Evolutionary conservation across 202 grass and related monocot genomes (phyloP), one percentile per base, ranked within the genome.

Genomic region (Setaria italica): DNA sequence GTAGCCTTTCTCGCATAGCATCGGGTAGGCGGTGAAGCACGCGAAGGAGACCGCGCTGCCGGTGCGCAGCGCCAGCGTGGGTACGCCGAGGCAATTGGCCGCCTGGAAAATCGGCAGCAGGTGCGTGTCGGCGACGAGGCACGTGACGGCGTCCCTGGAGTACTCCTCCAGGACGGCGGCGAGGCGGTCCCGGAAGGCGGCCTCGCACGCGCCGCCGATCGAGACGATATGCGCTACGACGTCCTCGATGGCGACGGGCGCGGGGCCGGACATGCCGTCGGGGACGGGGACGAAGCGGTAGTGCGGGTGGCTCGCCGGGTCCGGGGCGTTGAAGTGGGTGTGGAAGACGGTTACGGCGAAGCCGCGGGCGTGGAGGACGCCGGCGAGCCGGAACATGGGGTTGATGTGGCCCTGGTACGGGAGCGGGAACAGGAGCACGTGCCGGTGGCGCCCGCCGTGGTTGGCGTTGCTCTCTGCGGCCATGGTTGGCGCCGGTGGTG

Each of bases 371-470:
- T 62, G 89, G 73, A 97, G 89, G 64, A 93, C 14, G 56, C 84
- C 79, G 53, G 94, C 92, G 10, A 97, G 92, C 55, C 77, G 79
- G 63, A 97, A 82, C 92, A 92, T 92, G 4, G 88, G 92, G 70
- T 85, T 97, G 86, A 97, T 78, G 74, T 97, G 94, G 34, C 94
- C 92, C 54, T 97, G 94, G 72, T 87, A 92, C 8, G 92, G 84
- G 3, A 88, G 66, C 0, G 94, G 94, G 81, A 94, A 94, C 15
- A 94, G 56, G 25, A 92, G 59, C 34, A 97, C 85, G 60, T 87
- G 89, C 1, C 45, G 80, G 3, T 79, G 62, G 9, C 79, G 43
- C 0, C 13, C 25, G 25, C 19, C 30, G 13, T 49, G 56, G 39
- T 8, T 25, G 42, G 58, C 30, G 34, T 17, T 68, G 37, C 54